Evolutionary conservation across 2,329 filamentous ascomycete genomes (phyloP), one percentile per base, ranked within the genome.

Genomic region (Aureobasidium uvarum): DNA sequence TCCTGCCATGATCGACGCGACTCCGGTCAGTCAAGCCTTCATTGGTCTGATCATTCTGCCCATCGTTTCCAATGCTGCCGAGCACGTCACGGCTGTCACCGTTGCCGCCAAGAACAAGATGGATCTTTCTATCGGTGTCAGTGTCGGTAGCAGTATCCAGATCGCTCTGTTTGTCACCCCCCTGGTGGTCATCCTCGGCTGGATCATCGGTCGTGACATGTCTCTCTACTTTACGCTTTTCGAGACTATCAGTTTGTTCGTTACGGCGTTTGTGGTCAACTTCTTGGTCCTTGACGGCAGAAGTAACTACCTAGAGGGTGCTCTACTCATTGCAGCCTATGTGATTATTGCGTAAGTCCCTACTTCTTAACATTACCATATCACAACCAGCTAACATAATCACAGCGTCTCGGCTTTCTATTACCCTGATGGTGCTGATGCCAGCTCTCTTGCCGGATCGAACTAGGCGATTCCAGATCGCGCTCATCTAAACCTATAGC

Each of bases 21-120:
- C 85, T 16, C 65, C 70, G 25, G 80, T 93, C 66, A 89, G 84
- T 68, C 83, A 90, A 72, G 88, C 89, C 39, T 93, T 94, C 69
- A 87, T 93, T 67, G 90, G 90, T 71, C 82, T 93, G 13, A 92
- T 94, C 70, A 85, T 94, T 62, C 79, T 94, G 5, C 90, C 90
- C 10, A 92, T 93, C 70, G 90, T 92, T n/a, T 89, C 90, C 45
- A 93, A 93, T 71, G 90, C 90, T 2, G 90, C 89, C 16, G 90
- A 93, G 78, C 90, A 93, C 79, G 89, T 90, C 23, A 92, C 90
- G 0, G 90, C 90, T 7, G 89, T 93, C 63, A 90, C 86, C 0
- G 90, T 93, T 1, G 90, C 90, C 7, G 84, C 88, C 70, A 92
- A 92, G 81, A 91, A 92, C 77, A 93, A 93, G 78, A 92, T 92